Evolutionary conservation across 202 grass and related monocot species (phyloP), one percentile per base, ranked within the genome.

Genomic region (Saccharum hybrid): DNA sequence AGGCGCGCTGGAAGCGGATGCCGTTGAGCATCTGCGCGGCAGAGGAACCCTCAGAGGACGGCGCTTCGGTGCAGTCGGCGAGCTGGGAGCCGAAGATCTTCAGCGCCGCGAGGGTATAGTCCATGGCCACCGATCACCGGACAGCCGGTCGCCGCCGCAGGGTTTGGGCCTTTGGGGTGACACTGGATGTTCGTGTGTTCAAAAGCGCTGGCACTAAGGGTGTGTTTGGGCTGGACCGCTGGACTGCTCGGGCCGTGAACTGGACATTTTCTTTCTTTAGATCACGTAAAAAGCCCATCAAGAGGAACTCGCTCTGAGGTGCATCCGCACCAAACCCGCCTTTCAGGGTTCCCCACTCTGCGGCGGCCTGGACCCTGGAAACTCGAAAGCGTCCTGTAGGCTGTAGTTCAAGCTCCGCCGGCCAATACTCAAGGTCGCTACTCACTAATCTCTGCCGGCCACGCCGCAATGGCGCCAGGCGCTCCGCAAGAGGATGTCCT

Each of bases 1-100:
- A 98, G 83, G 83, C 88, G 87, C 95, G 92, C 87, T 98, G 95
- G 87, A 93, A 98, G 76, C 76, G 90, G 74, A 91, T 80, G 84
- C 89, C 87, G 71, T 85, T 93, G 77, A 98, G 90, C 71, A 82
- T 91, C 82, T 87, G 82, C 54, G 87, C 63, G 5, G 66, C 3
- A 2, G 88, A 71, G 62, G 81, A 52, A 13, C 87, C 48, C 46
- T 86, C 63, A 7, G 70, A 72, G 68, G 81, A 59, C 48, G 80
- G 78, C 5, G 72, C 48, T n/a, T 77, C 39, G 12, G 90, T 62
- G 63, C 77, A 57, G 57, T 12, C 71, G 10, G 87, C 80, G 15
- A 94, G 92, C 66, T 97, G 83, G 63, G 77, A 85, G 41, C 49
- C 77, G 77, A 93, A 98, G 11, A 98, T 66, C 85, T 98, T 98